These are phyloP conservation scores for Podospora pseudoanserina DNA, from an alignment of 495 filamentous ascomycete genomes.

Conservation along the genomic window DNA sequence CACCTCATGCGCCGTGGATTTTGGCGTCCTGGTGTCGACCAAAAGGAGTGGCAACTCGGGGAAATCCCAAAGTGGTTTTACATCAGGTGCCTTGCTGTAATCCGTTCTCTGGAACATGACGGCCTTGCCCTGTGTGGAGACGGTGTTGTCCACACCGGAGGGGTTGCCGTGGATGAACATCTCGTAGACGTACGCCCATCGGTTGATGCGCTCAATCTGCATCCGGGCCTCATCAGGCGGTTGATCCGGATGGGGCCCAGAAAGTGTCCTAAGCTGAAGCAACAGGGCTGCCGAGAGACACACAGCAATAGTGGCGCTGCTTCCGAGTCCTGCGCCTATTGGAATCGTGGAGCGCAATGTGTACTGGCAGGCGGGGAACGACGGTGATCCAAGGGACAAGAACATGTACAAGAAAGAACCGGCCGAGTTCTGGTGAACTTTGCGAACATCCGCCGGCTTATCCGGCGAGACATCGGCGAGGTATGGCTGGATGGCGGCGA, in stretches of 20 bases:
- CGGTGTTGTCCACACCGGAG: constrained; percentile 97
- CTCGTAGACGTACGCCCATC: constrained; percentile 95
- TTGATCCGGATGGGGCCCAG: constrained; percentile 87
- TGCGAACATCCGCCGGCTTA: constrained; percentile 61
- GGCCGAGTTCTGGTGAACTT: constrained; percentile 76
- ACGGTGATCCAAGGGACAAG: constrained; percentile 74
- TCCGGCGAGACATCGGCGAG: constrained; percentile 63
- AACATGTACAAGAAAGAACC: constrained; percentile 89
- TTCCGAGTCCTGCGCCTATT: constrained; percentile 86
- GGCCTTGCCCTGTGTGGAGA: constrained; percentile 85
- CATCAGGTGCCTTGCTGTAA: constrained; percentile 69
- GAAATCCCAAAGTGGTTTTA: constrained; percentile 77
- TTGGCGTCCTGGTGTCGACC: constrained; percentile 78
- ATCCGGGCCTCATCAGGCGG: constrained; percentile 71
- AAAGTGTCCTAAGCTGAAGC: constrained; percentile 79
- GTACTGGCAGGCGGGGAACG: constrained; percentile 77
- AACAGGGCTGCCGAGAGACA: constrained; percentile 85
- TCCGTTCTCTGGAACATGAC: constrained; percentile 82
- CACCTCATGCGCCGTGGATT: constrained; percentile 79
- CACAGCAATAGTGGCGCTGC: constrained; percentile 86
- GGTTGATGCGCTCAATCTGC: constrained; percentile 91
- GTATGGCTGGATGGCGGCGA: constrained; percentile 73
- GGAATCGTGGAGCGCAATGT: constrained; percentile 92
- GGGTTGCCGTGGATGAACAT: constrained; percentile 97
- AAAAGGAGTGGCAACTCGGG: constrained; percentile 86